Conservation (phyloP, 768 basidiomycete species). For the Candolleomyces efflorescens region DNA sequence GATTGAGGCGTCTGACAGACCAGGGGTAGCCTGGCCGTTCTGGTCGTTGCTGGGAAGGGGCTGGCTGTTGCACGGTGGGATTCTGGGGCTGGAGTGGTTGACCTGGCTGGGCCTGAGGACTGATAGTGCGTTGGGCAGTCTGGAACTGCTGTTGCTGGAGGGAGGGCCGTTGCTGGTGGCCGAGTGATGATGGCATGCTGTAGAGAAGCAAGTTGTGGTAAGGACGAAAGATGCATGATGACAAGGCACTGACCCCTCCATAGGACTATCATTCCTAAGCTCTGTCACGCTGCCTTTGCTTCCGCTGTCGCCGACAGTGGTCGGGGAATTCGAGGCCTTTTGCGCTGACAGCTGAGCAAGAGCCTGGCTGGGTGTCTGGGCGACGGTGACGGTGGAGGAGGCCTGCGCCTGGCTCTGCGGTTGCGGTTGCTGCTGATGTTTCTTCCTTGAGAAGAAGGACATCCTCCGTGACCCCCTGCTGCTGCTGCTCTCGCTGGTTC, state of each 20-base stretch:
- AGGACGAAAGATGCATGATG: background rate
- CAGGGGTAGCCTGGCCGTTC: slow-evolving; percentile 73
- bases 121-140: slow-evolving; percentile 11
- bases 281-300: slow-evolving; percentile 27
- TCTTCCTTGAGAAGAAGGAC: slow-evolving; percentile 93
- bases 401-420: slow-evolving; percentile 14
- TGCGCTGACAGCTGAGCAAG: slow-evolving; percentile 49
- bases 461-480: slow-evolving; percentile 57
- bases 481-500: background rate
- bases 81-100: slow-evolving; percentile 18
- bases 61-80: slow-evolving; percentile 25
- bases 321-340: background rate
- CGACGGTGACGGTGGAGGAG: slow-evolving; percentile 47
- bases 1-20: slow-evolving; percentile 68
- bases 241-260: slow-evolving; percentile 20
- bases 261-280: slow-evolving; percentile 14
- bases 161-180: slow-evolving; percentile 11
- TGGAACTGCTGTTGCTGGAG: slow-evolving; percentile 10
- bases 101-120: slow-evolving; percentile 17
- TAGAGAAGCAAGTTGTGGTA: slow-evolving; percentile 4
- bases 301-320: slow-evolving; percentile 12
- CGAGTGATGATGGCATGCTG: slow-evolving; percentile 2
- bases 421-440: slow-evolving; percentile 42
- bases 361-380: slow-evolving; percentile 65
- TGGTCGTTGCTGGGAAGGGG: slow-evolving; percentile 23